Base-by-base conservation (phyloP, 73 alveolate genomes). In the Paramecium pentaurelia region DNA sequence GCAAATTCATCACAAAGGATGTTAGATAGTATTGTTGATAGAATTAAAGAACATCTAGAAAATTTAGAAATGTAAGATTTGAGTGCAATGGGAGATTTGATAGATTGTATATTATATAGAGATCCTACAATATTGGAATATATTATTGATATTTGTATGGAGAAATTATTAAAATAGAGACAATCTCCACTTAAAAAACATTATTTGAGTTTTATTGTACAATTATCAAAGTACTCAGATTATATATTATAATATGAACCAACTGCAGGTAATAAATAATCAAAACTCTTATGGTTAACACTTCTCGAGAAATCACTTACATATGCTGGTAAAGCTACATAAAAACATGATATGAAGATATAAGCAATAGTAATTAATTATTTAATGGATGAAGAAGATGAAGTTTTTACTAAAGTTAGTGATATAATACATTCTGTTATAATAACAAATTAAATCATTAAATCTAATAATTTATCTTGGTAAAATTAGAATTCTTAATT, bases 401-500 rank as follows among this genome's bases (percentile, higher is more conserved):
- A 80, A 22, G 91, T 80, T 3, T 80, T 80, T 80, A 80, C 58
- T 2, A 80, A 80, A 49, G 91, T 80, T 11, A 45, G 77, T 49
- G 91, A 80, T 36, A 80, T 80, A n/a, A 80, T 80, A 8, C 91
- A 80, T 80, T 25, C 91, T 14, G 58, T 80, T 10, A 80, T 80
- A 9, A 44, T 80, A 45, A 80, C 91, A 80, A 80, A 49, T 80
- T 9, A 80, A 45, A 80, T 80, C 8, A 44, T 80, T 45, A 80
- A 80, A 47, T 16, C 91, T 6, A 80, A 20, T 32, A 80, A 80
- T 49, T 36, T 80, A 80, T 32, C 77, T 0, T 80, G 91, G 91
- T 42, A 80, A 44, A 80, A 80, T 49, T 0, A 80, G 10, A 47
- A 11, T 11, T 32, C 40, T 30, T 10, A 73, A 42, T 80, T 80